phyloP scores from a whole-genome alignment of 2,329 filamentous ascomycete species.

The Hypoxylon sp. region DNA sequence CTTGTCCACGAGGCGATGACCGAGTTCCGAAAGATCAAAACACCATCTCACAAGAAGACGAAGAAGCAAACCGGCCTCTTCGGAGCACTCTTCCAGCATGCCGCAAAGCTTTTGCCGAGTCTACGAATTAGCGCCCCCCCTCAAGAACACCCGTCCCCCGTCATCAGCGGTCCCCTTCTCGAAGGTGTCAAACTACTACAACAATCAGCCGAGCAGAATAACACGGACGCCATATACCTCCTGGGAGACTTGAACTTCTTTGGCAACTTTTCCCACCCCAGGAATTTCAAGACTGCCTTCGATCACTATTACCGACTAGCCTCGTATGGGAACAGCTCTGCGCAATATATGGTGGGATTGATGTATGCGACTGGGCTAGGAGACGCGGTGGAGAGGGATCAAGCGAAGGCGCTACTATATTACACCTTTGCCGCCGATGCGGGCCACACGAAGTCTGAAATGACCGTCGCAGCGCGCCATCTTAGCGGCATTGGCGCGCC shows the following conservation, averaged over 20 bases:
- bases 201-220: constrained; percentile 62
- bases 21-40: constrained; percentile 60
- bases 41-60: constrained; percentile 54
- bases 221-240: constrained; percentile 86
- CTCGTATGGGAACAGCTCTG: constrained; percentile 83
- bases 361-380: constrained; percentile 96
- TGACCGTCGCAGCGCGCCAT: constrained; percentile 90
- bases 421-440: constrained; percentile 91
- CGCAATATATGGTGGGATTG: constrained; percentile 93
- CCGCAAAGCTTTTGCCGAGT: constrained; percentile 59
- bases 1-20: constrained; percentile 61
- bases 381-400: constrained; percentile 80
- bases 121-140: constrained; percentile 58
- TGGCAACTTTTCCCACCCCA: constrained; percentile 89
- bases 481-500: constrained; percentile 85
- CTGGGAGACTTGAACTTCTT: constrained; percentile 97
- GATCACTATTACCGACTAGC: constrained; percentile 82
- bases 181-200: constrained; percentile 63
- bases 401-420: constrained; percentile 91
- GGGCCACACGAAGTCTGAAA: constrained; percentile 86
- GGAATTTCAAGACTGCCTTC: constrained; percentile 82
- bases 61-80: constrained; percentile 57
- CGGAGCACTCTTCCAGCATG: constrained; percentile 54
- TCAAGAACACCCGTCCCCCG: constrained; percentile 48
- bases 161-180: constrained; percentile 55